Percentiles rank a stretch among this genome's conserved stretches.
Evolutionary conservation across 345 rosid genomes (phyloP).

Genomic region (Garcia nutans): DNA sequence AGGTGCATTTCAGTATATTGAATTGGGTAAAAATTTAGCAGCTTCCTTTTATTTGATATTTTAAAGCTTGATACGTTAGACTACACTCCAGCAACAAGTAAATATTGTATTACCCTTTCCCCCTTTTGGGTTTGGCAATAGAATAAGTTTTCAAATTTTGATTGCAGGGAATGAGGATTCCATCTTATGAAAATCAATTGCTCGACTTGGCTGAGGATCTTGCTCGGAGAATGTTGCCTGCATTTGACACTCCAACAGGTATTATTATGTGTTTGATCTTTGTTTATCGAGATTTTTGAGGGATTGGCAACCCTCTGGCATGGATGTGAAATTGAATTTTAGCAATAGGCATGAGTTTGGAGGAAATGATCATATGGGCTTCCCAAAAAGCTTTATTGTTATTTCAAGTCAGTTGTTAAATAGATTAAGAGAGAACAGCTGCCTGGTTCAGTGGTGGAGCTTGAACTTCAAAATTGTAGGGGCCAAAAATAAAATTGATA

Average conservation of each 20-base stretch:
- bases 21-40: not conserved
- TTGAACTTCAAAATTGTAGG: no score
- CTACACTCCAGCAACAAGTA: not conserved
- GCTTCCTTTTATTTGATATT: not conserved
- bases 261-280: slow-evolving; percentile 6
- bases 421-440: not conserved
- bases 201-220: slow-evolving; percentile 85
- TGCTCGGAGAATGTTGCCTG: slow-evolving; percentile 80
- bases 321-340: not conserved
- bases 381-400: not conserved
- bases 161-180: slow-evolving; percentile 80
- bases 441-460: not conserved
- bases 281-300: not conserved
- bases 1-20: not conserved
- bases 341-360: not conserved
- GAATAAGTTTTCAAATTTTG: not conserved
- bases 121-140: not conserved
- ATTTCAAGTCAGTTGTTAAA: not conserved
- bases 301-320: not conserved
- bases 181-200: slow-evolving; percentile 75
- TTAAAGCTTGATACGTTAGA: not conserved
- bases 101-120: not conserved
- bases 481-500: no score
- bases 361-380: not conserved
- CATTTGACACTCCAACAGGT: slow-evolving; percentile 99